Percentiles rank a stretch among this genome's conserved stretches.
Conservation (phyloP, 73 alveolate species). For the Paramecium tetraurelia region DNA sequence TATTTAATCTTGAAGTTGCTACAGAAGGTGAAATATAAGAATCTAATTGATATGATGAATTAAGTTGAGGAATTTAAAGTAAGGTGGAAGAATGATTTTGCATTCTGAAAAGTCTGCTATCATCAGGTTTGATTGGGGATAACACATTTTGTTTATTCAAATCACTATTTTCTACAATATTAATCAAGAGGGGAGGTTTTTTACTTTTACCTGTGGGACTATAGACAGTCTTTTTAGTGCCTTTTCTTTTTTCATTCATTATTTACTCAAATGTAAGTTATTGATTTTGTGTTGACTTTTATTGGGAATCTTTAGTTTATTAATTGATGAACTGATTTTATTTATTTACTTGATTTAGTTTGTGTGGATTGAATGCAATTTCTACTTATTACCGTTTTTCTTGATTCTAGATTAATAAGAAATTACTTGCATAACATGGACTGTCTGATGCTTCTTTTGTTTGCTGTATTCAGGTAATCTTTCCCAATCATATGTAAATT, state of each 20-base stretch:
- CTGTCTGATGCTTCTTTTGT: constrained; percentile 15
- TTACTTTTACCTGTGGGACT: constrained; percentile 3
- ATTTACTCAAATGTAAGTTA: background rate
- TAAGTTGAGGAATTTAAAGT: background rate
- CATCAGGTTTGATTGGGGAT: background rate
- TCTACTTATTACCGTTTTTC: background rate
- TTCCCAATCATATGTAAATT: constrained; percentile 41
- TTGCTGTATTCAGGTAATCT: background rate
- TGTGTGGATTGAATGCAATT: background rate
- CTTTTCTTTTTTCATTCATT: constrained; percentile 24
- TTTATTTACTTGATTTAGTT: background rate
- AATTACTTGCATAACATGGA: constrained; percentile 12
- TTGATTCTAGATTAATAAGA: background rate
- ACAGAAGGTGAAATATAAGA: background rate
- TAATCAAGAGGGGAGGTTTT: background rate
- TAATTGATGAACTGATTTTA: background rate
- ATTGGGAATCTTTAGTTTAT: background rate
- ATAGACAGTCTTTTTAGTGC: background rate
- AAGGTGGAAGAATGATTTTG: background rate
- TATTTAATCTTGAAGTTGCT: constrained; percentile 3
- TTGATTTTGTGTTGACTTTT: background rate
- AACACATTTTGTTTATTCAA: background rate
- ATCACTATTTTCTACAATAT: background rate
- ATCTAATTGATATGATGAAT: background rate
- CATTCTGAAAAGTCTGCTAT: background rate